Conservation (phyloP, 768 basidiomycete genomes). For the Psilocybe cubensis region DNA sequence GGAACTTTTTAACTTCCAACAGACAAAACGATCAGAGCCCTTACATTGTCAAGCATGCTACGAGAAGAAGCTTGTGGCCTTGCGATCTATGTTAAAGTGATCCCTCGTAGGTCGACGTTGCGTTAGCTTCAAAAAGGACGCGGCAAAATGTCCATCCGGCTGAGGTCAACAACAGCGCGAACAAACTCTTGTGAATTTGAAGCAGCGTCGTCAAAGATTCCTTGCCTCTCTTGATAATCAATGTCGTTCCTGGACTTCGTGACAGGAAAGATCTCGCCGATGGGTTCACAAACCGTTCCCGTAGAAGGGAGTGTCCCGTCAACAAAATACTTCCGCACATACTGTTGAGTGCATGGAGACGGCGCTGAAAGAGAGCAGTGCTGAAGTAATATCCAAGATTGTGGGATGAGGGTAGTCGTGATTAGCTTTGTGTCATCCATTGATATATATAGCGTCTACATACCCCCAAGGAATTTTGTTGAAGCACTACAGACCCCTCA, state of each 20-base stretch:
- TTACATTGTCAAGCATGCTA: too few relatives aligned
- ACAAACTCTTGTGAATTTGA: constrained; percentile 8
- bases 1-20: too few relatives aligned
- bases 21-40: too few relatives aligned
- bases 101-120: too few relatives aligned
- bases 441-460: too few relatives aligned
- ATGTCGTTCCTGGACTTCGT: background rate
- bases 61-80: too few relatives aligned
- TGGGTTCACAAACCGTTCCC: constrained; percentile 42
- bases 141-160: background rate
- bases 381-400: constrained; percentile 16
- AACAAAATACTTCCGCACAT: constrained; percentile 43
- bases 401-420: too few relatives aligned
- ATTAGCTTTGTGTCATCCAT: too few relatives aligned
- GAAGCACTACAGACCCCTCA: constrained; percentile 39
- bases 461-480: constrained; percentile 45
- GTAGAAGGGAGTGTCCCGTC: constrained; percentile 41
- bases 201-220: background rate
- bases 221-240: background rate
- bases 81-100: too few relatives aligned
- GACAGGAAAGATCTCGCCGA: constrained; percentile 28
- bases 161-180: constrained; percentile 9
- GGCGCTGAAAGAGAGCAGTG: constrained; percentile 35
- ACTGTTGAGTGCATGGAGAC: constrained; percentile 35
- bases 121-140: too few relatives aligned